Percentiles rank a stretch among this genome's conserved stretches.
These are phyloP conservation scores for Copromyces sp. DNA, from an alignment of 495 filamentous ascomycete genomes.

Conservation along the genomic window DNA sequence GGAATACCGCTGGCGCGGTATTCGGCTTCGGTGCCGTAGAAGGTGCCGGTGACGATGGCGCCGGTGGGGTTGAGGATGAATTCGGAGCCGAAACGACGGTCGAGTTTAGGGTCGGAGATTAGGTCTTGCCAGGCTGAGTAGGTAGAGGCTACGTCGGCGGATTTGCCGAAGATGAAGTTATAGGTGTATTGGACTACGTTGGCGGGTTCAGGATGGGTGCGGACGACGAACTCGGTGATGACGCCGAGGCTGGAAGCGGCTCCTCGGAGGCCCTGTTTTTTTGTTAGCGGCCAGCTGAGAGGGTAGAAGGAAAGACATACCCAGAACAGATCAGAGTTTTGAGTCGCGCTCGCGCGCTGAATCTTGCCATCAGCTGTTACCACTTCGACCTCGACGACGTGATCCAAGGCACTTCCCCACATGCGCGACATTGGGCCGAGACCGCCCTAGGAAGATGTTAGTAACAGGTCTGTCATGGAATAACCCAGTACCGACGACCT, in stretches of 20 bases:
- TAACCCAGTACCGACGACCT: neutral
- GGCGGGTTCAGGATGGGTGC: conserved; percentile 47
- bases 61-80: conserved; percentile 42
- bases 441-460: conserved; percentile 28
- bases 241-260: conserved; percentile 55
- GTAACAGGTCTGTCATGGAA: conserved; percentile 1
- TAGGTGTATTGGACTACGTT: conserved; percentile 43
- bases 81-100: conserved; percentile 42
- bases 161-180: conserved; percentile 33
- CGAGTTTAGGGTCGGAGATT: conserved; percentile 40
- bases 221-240: conserved; percentile 52
- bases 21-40: conserved; percentile 43
- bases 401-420: conserved; percentile 45
- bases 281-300: conserved; percentile 6
- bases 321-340: conserved; percentile 50
- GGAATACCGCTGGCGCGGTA: conserved; percentile 38
- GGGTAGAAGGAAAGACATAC: conserved; percentile 12
- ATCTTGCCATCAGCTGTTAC: conserved; percentile 50
- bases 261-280: conserved; percentile 41
- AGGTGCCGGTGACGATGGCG: conserved; percentile 39
- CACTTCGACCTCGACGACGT: conserved; percentile 47
- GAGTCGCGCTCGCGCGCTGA: conserved; percentile 37
- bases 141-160: conserved; percentile 29
- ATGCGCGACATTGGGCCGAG: conserved; percentile 45
- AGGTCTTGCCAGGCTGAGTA: conserved; percentile 35